Evolutionary conservation across 345 rosid genomes (phyloP), one percentile per base, ranked within the genome.

Genomic region (Trapa incisa): DNA sequence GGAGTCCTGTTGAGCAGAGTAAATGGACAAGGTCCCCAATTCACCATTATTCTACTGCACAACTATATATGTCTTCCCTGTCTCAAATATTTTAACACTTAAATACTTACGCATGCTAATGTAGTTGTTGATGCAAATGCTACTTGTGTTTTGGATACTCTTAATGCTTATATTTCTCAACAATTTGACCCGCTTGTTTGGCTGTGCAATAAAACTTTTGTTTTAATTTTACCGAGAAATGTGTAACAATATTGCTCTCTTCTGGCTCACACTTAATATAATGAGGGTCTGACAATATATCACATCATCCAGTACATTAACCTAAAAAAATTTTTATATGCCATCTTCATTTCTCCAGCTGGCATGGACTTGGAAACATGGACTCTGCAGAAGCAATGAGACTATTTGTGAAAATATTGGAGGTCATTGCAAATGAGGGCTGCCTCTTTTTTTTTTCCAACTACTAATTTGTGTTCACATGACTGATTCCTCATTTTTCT

Each of bases 341-440:
- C 13, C 48, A 39, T 13, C 36, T 61, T 77, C 56, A 38, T 65
- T 48, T 73, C 16, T 77, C 80, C 81, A 95, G 99, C 80, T 95
- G 99, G 99, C 85, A 95, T 79, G 93, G 85, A 65, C 96, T 95
- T 15, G 98, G 91, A 73, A 82, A 83, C 77, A 95, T 95, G 99
- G 87, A 85, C 39, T 74, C 96, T 65, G 78, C 96, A 35, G 99
- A 95, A 83, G 98, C 98, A 50, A 95, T 95, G 99, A 96, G 98
- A 66, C 97, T 95, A 48, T 95, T 95, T 82, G 98, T 91, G 82
- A 95, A 95, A 80, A 88, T 95, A 75, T 76, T 95, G 74, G 99
- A 95, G 99, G 99, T 91, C 65, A 62, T 17, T 50, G 38, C 71
- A 70, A 66, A 33, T 73, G 69, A 39, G 66, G 64, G 71, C 72